Percentiles rank a stretch among this genome's conserved stretches.
Conservation (phyloP, 352 stramenopile genomes). For the Pythium aristosporum region DNA sequence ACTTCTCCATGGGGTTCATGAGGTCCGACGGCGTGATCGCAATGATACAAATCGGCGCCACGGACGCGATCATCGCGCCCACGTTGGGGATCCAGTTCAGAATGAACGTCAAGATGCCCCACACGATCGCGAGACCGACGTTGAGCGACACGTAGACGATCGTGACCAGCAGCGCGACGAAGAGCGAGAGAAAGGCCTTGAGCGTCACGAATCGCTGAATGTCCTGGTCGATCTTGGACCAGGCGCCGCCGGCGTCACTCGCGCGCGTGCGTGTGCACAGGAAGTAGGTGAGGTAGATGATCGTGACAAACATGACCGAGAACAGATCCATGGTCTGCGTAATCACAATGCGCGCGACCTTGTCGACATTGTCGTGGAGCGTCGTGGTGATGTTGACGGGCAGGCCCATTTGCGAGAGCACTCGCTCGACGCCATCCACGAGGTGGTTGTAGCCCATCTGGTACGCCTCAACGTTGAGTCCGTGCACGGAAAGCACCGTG, state of each 20-base stretch:
- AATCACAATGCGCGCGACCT: constrained; percentile 78
- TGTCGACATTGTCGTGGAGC: constrained; percentile 89
- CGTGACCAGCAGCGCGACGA: constrained; percentile 84
- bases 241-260: constrained; percentile 81
- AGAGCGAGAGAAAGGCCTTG: constrained; percentile 88
- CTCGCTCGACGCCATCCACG: constrained; percentile 57
- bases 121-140: constrained; percentile 83
- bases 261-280: constrained; percentile 81
- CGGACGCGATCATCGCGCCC: constrained; percentile 85
- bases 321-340: constrained; percentile 89
- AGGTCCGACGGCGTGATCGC: constrained; percentile 78
- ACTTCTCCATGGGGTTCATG: constrained; percentile 91
- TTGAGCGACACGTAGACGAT: constrained; percentile 90
- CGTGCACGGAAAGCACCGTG: constrained; percentile 83
- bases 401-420: constrained; percentile 73
- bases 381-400: constrained; percentile 88
- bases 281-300: constrained; percentile 90
- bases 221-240: constrained; percentile 88
- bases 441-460: constrained; percentile 82
- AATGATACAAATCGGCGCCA: constrained; percentile 84
- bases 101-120: constrained; percentile 88
- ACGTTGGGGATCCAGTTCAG: constrained; percentile 91
- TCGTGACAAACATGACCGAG: constrained; percentile 89
- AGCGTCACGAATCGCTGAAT: constrained; percentile 88
- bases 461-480: constrained; percentile 77